A percentile compares a stretch with the other conserved stretches of the same genome.
Conservation (phyloP, 805 yeast species). For the Zygosaccharomyces bailii region DNA sequence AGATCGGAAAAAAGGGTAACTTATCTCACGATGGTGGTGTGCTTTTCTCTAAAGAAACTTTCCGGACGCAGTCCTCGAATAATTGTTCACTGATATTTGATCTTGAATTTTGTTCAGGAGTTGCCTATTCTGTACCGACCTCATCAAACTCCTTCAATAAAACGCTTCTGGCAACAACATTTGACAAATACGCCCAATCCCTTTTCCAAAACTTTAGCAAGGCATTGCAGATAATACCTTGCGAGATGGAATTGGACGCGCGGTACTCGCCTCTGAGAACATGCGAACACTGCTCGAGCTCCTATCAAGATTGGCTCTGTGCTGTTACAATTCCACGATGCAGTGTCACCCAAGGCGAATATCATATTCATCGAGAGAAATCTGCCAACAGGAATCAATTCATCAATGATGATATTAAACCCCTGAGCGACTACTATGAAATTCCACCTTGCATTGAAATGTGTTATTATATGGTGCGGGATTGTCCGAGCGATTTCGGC, state of each 20-base stretch:
- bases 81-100: slow-evolving; percentile 74
- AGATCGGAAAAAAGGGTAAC: slow-evolving; percentile 34
- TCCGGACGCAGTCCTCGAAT: slow-evolving; percentile 50
- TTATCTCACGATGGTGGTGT: slow-evolving; percentile 54
- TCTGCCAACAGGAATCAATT: slow-evolving; percentile 57
- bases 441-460: slow-evolving; percentile 81
- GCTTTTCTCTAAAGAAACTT: slow-evolving; percentile 52
- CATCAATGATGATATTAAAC: slow-evolving; percentile 52
- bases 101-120: slow-evolving; percentile 71
- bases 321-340: slow-evolving; percentile 87
- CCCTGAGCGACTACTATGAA: slow-evolving; percentile 63
- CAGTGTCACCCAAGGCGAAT: slow-evolving; percentile 46
- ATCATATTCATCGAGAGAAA: slow-evolving; percentile 45
- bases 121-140: slow-evolving; percentile 84
- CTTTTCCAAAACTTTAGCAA: slow-evolving; percentile 65
- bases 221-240: slow-evolving; percentile 71
- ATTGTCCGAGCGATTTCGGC: slow-evolving; percentile 76
- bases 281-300: slow-evolving; percentile 66
- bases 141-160: slow-evolving; percentile 37
- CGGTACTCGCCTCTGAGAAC: slow-evolving; percentile 69
- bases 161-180: slow-evolving; percentile 42
- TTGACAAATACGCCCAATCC: slow-evolving; percentile 59
- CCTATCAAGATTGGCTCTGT: slow-evolving; percentile 88
- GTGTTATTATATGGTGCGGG: slow-evolving; percentile 73
- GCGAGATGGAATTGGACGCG: slow-evolving; percentile 64